Base-by-base conservation (phyloP, 2,329 filamentous ascomycete species). In the Phialophora tarda region DNA sequence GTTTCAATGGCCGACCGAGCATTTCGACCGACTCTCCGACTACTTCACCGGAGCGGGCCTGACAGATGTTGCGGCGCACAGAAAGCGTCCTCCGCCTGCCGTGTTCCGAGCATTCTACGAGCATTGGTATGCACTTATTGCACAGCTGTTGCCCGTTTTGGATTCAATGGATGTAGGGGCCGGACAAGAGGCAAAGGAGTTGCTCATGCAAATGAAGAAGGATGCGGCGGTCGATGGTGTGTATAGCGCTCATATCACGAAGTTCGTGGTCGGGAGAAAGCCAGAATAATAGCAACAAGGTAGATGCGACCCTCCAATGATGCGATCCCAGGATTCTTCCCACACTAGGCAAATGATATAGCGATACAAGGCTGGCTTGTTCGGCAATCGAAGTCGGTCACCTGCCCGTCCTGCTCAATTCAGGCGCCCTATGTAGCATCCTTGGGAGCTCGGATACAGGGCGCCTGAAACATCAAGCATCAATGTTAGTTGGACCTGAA, bases 181-280 rank as follows among this genome's bases (percentile, higher is more conserved):
- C 1, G 57, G 56, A 14, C 48, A 55, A 38, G 63, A 61, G 50
- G 57, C 63, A 12, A 59, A 50, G 38, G 23, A 56, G 14, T 26
- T 65, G 21, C n/a, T 65, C 10, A 12, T 34, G 34, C 63, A 65
- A 21, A 60, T 65, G 34, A 65, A 56, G 50, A 60, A 61, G 34
- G 57, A 65, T 56, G 56, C 63, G 1, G 7, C 47, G 17, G 38
- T 55, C 1, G 50, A 65, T 41, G 62, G 62, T 6, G 63, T 60
- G 3, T 65, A 60, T 50, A 65, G 63, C 10, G 63, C 63, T 54
- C 57, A 65, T 32, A 61, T 65, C 57, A 61, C 63, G 11, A 65
- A 61, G 28, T 54, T 56, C 44, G 47, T 57, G 38, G 28, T 63
- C 8, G 61, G 61, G 11, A 63, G 53, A 21, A 63, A 58, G 21